A percentile compares a stretch with the other conserved stretches of the same genome.
phyloP scores from a whole-genome alignment of 2,329 filamentous ascomycete species.

The Cytospora chrysosperma region DNA sequence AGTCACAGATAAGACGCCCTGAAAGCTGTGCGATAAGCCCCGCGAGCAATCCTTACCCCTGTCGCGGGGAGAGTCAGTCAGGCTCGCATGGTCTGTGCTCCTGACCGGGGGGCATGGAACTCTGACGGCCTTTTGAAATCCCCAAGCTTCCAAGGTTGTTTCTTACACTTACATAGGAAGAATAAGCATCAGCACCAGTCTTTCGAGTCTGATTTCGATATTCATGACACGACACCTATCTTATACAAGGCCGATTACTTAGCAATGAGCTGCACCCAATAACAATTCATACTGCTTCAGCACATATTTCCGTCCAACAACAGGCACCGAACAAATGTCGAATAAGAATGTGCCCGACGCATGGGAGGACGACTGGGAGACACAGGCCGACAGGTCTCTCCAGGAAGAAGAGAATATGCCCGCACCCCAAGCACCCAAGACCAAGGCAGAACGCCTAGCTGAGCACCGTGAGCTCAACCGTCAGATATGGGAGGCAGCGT shows the following conservation, averaged over 20 bases:
- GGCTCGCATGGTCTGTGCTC: neutral
- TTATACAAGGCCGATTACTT: neutral
- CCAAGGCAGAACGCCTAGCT: slow-evolving; percentile 74
- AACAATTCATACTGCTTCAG: neutral
- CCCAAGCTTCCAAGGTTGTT: neutral
- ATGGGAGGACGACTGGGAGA: slow-evolving; percentile 92
- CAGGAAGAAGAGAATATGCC: slow-evolving; percentile 37
- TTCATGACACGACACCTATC: neutral
- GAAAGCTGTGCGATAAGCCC: slow-evolving; percentile 17
- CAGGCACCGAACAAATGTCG: slow-evolving; percentile 39
- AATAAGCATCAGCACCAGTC: slow-evolving; percentile 2
- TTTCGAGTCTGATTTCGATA: neutral
- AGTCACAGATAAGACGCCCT: slow-evolving; percentile 12
- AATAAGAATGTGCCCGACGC: slow-evolving; percentile 64
- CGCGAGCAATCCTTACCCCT: slow-evolving; percentile 1
- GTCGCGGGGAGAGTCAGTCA: neutral
- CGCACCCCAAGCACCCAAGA: slow-evolving; percentile 47
- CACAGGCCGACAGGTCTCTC: slow-evolving; percentile 62
- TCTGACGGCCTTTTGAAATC: neutral
- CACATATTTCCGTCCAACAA: neutral
- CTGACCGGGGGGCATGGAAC: neutral
- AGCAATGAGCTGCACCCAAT: slow-evolving; percentile 1
- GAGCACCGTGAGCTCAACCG: slow-evolving; percentile 81
- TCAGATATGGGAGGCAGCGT: slow-evolving; percentile 89
- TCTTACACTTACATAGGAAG: too few relatives aligned